phyloP scores from a whole-genome alignment of 2,329 filamentous ascomycete genomes.

The Lecanicillium sp. region DNA sequence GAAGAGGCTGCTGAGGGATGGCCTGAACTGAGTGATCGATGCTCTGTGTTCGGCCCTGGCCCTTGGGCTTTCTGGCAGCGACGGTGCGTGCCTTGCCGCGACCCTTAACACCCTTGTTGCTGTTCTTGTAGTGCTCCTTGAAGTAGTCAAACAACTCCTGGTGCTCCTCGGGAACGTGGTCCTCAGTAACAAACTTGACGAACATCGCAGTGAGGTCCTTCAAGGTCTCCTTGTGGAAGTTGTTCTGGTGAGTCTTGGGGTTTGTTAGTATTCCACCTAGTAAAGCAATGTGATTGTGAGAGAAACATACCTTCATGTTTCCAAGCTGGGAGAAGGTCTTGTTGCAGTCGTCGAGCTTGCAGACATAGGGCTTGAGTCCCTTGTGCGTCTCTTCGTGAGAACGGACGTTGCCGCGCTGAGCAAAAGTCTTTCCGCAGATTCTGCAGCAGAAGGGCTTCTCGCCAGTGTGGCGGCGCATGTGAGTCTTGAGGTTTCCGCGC shows the following conservation, averaged over 20 bases:
- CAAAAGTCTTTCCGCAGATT: constrained; percentile 73
- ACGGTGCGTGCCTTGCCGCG: constrained; percentile 78
- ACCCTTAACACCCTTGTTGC: constrained; percentile 97
- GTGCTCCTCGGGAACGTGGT: constrained; percentile 52
- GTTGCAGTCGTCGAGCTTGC: constrained; percentile 72
- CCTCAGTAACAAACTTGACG: constrained; percentile 52
- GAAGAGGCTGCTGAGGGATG: constrained; percentile 21
- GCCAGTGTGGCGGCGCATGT: constrained; percentile 79
- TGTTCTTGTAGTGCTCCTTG: constrained; percentile 85
- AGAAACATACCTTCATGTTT: constrained; percentile 59
- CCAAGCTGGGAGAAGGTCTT: constrained; percentile 87
- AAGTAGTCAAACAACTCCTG: constrained; percentile 81
- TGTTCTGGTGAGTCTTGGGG: constrained; percentile 73
- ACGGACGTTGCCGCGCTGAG: constrained; percentile 77
- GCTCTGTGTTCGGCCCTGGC: constrained; percentile 16
- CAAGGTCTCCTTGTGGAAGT: constrained; percentile 76
- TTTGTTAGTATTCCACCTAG: constrained; percentile 5
- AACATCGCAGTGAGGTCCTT: constrained; percentile 64
- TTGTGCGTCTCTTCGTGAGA: constrained; percentile 78
- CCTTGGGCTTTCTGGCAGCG: constrained; percentile 22
- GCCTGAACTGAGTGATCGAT: constrained; percentile 13
- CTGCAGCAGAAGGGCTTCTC: constrained; percentile 78
- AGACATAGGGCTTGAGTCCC: constrained; percentile 70
- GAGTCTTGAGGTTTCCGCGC: constrained; percentile 86
- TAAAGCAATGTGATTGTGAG: background rate